These are phyloP conservation scores for Mortierella sp. DNA, from an alignment of 371 early-diverging fungal species.

Conservation along the genomic window DNA sequence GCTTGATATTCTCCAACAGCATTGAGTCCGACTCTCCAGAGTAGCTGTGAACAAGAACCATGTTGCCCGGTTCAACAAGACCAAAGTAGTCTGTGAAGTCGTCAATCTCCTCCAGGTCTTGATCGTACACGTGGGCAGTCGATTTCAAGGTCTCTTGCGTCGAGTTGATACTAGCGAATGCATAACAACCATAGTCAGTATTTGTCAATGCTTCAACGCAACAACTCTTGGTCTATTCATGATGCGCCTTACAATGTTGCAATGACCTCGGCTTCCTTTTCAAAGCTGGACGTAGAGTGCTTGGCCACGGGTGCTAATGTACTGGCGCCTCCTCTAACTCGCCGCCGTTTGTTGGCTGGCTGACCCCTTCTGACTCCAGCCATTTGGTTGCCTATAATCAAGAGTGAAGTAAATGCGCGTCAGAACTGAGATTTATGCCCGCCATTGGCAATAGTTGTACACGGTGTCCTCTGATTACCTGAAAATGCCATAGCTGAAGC, in stretches of 20 bases:
- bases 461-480: neutral
- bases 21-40: slow-evolving; percentile 63
- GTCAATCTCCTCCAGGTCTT: slow-evolving; percentile 53
- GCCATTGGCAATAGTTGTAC: too few species aligned
- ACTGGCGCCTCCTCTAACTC: slow-evolving; percentile 80
- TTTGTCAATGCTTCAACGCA: neutral
- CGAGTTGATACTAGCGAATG: slow-evolving; percentile 23
- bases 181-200: neutral
- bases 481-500: slow-evolving; percentile 6
- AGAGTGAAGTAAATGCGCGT: neutral
- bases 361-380: slow-evolving; percentile 18
- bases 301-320: slow-evolving; percentile 56
- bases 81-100: slow-evolving; percentile 58
- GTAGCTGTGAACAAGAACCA: slow-evolving; percentile 78
- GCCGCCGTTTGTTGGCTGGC: slow-evolving; percentile 83
- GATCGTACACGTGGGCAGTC: slow-evolving; percentile 20
- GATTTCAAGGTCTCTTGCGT: slow-evolving; percentile 19
- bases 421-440: neutral
- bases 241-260: slow-evolving; percentile 62
- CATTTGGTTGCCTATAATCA: slow-evolving; percentile 8
- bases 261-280: slow-evolving; percentile 64
- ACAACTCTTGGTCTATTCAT: neutral
- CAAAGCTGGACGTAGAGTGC: slow-evolving; percentile 48
- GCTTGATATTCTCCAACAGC: slow-evolving; percentile 77
- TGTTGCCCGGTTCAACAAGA: slow-evolving; percentile 36